These are phyloP conservation scores for Plasmodium reichenowi DNA, from an alignment of 169 alveolate genomes.

Conservation along the genomic window DNA sequence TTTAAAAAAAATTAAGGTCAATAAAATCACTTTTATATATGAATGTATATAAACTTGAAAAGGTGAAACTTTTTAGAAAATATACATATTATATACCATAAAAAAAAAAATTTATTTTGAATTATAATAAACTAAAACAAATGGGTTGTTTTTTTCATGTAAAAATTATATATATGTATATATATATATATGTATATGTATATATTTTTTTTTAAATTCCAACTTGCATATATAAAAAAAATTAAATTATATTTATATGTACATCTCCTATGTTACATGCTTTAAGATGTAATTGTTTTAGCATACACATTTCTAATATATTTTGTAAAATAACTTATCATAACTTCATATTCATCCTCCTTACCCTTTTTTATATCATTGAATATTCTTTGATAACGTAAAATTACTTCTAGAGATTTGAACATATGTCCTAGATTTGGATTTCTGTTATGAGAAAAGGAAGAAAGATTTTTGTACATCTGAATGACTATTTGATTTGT, in stretches of 20 bases:
- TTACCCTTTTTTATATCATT: constrained; percentile 7
- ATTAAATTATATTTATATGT: neutral
- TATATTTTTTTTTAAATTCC: constrained; percentile 3
- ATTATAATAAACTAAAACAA: too few species aligned
- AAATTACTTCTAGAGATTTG: constrained; percentile 26
- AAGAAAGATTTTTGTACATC: neutral
- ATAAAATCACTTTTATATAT: too few species aligned
- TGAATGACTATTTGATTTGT: neutral
- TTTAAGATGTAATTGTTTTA: neutral
- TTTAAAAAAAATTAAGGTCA: too few species aligned
- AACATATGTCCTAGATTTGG: neutral
- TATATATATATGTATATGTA: neutral
- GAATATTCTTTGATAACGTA: constrained; percentile 10
- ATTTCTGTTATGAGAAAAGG: constrained; percentile 17
- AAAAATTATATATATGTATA: neutral
- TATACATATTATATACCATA: too few species aligned
- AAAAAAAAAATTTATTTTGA: too few species aligned
- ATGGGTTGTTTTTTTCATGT: too few species aligned
- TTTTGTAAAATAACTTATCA: constrained; percentile 11
- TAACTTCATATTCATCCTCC: constrained; percentile 1
- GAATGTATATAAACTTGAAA: too few species aligned
- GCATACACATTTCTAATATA: constrained; percentile 13
- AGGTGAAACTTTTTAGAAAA: too few species aligned
- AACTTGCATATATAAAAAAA: neutral
- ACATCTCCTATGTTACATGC: neutral